Base-by-base conservation (phyloP, 2,329 filamentous ascomycete species). In the Aspergillus sp. region DNA sequence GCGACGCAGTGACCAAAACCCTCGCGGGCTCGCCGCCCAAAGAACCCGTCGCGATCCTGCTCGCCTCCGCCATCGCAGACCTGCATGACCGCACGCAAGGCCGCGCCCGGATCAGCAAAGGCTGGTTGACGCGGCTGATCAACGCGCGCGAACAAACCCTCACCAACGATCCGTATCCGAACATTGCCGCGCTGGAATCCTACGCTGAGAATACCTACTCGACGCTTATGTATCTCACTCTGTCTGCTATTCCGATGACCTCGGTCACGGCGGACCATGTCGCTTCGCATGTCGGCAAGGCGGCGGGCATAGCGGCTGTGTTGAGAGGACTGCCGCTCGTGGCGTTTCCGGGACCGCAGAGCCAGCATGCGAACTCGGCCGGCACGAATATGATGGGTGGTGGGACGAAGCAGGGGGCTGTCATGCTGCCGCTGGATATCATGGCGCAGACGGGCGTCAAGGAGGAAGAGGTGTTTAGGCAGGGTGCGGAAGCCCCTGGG, bases 161-260 rank as follows among this genome's bases (percentile, higher is more conserved):
- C 76, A 87, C 88, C 46, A 95, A 96, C 72, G 85, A 90, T 22
- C 92, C 94, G 0, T 97, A 92, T 70, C 80, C 90, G 0, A 89
- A 80, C 52, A 75, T 98, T 50, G 82, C 85, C 2, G 84, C 87
- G 0, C 78, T 98, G 54, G 95, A 99, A 71, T 88, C 87, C 51
- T 97, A 98, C 71, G 91, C 91, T 0, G 95, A 99, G 76, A 92
- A 92, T 68, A 98, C 95, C 1, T 98, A 98, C 77, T 92, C 92
- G 18, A 96, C 92, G 0, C 81, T 98, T 49, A 86, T 96, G 77
- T 99, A 99, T 74, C 84, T 96, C 63, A 94, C 90, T 0, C 80
- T 98, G 42, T 91, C 91, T 18, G 83, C 89, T 6, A 78, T 97
- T 58, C 90, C 92, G 0, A 81, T 97, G 69, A 85, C 87, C 10